Percentiles rank a stretch among this genome's conserved stretches.
Conservation (phyloP, 306 rosid genomes). For the Astragalus glycyphyllos region DNA sequence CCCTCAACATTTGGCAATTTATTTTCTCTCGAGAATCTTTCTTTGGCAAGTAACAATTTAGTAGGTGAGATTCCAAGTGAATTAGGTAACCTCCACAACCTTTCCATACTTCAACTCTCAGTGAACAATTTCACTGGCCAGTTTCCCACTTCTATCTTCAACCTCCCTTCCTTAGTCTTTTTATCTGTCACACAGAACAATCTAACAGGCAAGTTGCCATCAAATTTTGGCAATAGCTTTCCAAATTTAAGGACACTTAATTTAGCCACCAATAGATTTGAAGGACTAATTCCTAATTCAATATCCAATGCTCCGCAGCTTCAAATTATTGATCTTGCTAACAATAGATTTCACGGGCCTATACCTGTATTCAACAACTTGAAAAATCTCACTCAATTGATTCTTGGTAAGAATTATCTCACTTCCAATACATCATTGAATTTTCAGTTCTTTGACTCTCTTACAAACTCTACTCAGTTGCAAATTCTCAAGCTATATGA, state of each 20-base stretch:
- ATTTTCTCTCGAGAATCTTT: constrained; percentile 34
- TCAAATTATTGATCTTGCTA: constrained; percentile 33
- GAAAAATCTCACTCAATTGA: constrained; percentile 28
- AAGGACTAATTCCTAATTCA: constrained; percentile 48
- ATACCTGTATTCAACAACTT: constrained; percentile 43
- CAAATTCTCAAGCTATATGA: constrained; percentile 23
- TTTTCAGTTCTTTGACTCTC: constrained; percentile 44
- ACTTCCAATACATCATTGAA: constrained; percentile 44
- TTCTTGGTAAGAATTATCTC: constrained; percentile 32
- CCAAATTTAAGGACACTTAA: constrained; percentile 34
- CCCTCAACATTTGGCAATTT: constrained; percentile 49
- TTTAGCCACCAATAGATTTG: constrained; percentile 41
- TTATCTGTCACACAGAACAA: constrained; percentile 42
- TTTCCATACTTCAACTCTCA: constrained; percentile 36
- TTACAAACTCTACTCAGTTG: constrained; percentile 37
- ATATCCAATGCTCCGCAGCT: constrained; percentile 51
- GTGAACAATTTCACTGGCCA: constrained; percentile 44
- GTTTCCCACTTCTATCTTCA: constrained; percentile 47
- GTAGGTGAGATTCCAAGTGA: constrained; percentile 48
- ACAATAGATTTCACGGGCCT: constrained; percentile 41
- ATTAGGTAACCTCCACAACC: constrained; percentile 43
- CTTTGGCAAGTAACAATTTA: constrained; percentile 40
- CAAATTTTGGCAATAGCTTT: constrained; percentile 19
- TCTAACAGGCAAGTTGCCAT: constrained; percentile 44
- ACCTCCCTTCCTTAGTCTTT: constrained; percentile 41